phyloP scores from a whole-genome alignment of 1,139 yeast genomes.

The Suhomyces wounanorum region DNA sequence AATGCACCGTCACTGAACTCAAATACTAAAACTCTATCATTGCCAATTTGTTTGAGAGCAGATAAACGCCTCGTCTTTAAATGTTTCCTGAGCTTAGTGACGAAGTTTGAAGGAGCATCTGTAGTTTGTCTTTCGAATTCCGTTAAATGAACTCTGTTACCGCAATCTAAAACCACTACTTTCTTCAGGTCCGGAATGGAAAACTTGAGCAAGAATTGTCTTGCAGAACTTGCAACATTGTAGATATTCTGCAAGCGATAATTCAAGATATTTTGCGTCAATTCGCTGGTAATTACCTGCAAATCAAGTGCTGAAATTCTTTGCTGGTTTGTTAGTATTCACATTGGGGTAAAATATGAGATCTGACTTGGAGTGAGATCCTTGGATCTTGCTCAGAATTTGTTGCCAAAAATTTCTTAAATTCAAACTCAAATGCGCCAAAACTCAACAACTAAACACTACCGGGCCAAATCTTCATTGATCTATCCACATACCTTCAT shows the following conservation, averaged over 20 bases:
- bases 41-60: conserved; percentile 68
- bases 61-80: conserved; percentile 78
- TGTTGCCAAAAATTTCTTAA: no score
- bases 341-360: background rate
- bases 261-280: conserved; percentile 55
- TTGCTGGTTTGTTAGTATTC: conserved; percentile 51
- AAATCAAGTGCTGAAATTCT: conserved; percentile 84
- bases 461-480: background rate
- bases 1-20: conserved; percentile 80
- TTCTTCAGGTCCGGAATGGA: conserved; percentile 81
- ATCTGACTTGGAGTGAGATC: no score
- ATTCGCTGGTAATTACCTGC: conserved; percentile 68
- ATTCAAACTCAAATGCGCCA: no score
- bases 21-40: conserved; percentile 78
- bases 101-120: conserved; percentile 82
- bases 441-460: no score
- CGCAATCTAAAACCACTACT: conserved; percentile 79
- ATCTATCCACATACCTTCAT: conserved; percentile 4
- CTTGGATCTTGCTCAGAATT: no score
- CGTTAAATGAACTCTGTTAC: conserved; percentile 77
- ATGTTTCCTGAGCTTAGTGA: conserved; percentile 82
- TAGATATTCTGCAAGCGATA: conserved; percentile 84
- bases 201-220: conserved; percentile 80
- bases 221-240: conserved; percentile 69
- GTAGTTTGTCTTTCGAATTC: conserved; percentile 80